These are phyloP conservation scores for Pythium coloratum DNA, from an alignment of 352 stramenopile species.

Conservation along the genomic window DNA sequence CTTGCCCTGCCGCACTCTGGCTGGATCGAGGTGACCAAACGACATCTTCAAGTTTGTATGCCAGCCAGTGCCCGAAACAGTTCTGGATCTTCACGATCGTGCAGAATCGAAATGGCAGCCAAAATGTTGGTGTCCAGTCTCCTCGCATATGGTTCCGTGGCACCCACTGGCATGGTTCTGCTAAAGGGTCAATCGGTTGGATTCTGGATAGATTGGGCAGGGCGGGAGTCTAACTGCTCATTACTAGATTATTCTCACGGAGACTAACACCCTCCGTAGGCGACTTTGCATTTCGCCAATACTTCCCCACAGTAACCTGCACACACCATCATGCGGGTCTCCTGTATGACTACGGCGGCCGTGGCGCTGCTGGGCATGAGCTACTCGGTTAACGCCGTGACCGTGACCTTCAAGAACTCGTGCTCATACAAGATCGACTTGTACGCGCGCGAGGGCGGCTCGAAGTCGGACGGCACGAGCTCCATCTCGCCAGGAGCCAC, in stretches of 20 bases:
- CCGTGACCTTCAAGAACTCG: slow-evolving; percentile 62
- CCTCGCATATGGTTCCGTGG: slow-evolving; percentile 11
- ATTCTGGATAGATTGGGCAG: slow-evolving; percentile 14
- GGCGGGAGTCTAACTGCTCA: too few species aligned
- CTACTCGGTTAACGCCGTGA: slow-evolving; percentile 34
- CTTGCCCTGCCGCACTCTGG: not conserved
- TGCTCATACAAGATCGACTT: slow-evolving; percentile 58
- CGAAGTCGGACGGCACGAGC: slow-evolving; percentile 51
- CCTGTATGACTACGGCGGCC: not conserved
- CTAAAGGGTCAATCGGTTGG: slow-evolving; percentile 9
- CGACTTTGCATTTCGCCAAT: too few species aligned
- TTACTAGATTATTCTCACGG: too few species aligned
- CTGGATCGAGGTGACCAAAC: not conserved
- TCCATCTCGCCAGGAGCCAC: slow-evolving; percentile 43
- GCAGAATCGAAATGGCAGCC: too few species aligned
- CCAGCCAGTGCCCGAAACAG: too few species aligned
- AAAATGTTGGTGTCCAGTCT: too few species aligned
- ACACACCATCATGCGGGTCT: too few species aligned
- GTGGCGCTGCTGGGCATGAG: not conserved
- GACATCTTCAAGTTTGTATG: not conserved
- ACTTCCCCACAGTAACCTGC: too few species aligned
- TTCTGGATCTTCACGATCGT: too few species aligned
- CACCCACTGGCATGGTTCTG: slow-evolving; percentile 3
- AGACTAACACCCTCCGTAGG: too few species aligned
- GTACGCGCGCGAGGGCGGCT: slow-evolving; percentile 48